Evolutionary conservation across 2,329 filamentous ascomycete species (phyloP), one percentile per base, ranked within the genome.

Genomic region (Trichoderma citrinoviride): DNA sequence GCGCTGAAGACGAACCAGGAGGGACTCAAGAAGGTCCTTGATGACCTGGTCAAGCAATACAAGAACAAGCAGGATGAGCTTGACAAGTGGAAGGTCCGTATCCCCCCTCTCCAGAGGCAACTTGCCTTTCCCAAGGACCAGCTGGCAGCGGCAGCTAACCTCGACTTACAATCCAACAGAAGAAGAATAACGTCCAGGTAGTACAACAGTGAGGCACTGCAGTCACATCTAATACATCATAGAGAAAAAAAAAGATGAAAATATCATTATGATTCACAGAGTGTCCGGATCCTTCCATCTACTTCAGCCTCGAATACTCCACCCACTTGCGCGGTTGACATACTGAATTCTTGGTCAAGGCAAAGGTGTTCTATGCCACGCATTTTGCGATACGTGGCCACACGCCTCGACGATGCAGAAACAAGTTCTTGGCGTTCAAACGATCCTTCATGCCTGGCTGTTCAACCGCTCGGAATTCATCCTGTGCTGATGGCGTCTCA

Each of bases 41-140:
- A 97, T 68, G 94, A 97, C 76, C 81, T 99, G 68, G 86, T 98
- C 70, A 97, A 97, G 84, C 92, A 97, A 80, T 98, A 98, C 83
- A 96, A 96, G 82, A 81, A 83, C 37, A 96, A 97, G 79, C 93
- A 99, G 77, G 88, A 92, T 47, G 95, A 99, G 75, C 86, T 99
- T 83, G 94, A 99, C 76, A 93, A 90, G 78, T 99, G 95, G 95
- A 99, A 99, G 92, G 94, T 96, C 80, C 65, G 87, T 73, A 7
- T 50, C 37, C 19, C 3, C 17, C 55, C 15, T 19, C 12, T 19
- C 44, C 52, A 3, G 8, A 15, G 17, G 5, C 21, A 2, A 5
- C 19, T 21, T 12, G 14, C 3, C 15, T 53, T 19, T 46, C 17
- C n/a, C 53, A 17, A 3, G 7, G 14, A 25, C 40, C 40, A 29